A percentile compares a stretch with the other conserved stretches of the same genome.
phyloP scores from a whole-genome alignment of 495 filamentous ascomycete genomes.

The Talaromyces proteolyticus region DNA sequence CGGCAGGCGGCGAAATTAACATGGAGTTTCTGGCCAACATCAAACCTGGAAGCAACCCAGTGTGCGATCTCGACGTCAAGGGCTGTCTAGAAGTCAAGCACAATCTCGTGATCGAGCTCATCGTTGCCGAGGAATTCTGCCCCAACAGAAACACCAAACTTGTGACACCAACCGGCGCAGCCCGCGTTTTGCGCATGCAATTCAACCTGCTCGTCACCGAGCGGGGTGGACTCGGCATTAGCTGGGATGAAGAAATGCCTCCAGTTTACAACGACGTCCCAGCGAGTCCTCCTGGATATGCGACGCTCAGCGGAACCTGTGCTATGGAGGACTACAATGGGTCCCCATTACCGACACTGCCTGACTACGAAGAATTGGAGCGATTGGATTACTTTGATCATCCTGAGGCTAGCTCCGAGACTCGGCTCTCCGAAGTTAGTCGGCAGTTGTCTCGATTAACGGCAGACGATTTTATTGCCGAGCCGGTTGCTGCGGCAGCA shows the following conservation, averaged over 20 bases:
- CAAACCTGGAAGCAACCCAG: constrained; percentile 51
- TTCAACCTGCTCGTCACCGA: constrained; percentile 79
- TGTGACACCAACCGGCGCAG: constrained; percentile 81
- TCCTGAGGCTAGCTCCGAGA: neutral
- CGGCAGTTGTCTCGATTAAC: constrained; percentile 8
- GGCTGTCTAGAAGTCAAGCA: constrained; percentile 76
- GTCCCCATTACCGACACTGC: constrained; percentile 30
- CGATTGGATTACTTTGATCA: constrained; percentile 23
- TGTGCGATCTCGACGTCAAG: constrained; percentile 76
- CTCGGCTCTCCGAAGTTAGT: neutral
- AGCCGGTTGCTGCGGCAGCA: constrained; percentile 7
- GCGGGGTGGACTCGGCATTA: constrained; percentile 80
- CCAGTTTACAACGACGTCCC: constrained; percentile 95
- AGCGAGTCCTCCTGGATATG: constrained; percentile 75
- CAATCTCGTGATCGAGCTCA: constrained; percentile 84
- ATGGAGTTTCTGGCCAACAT: constrained; percentile 75
- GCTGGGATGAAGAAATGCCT: constrained; percentile 95
- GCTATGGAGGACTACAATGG: constrained; percentile 39
- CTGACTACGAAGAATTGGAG: constrained; percentile 39
- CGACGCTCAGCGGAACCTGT: constrained; percentile 32
- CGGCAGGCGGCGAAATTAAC: constrained; percentile 66
- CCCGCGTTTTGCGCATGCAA: constrained; percentile 88
- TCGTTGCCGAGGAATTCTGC: constrained; percentile 87
- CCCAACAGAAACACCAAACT: constrained; percentile 62
- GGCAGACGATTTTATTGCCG: constrained; percentile 14